phyloP scores from a whole-genome alignment of 2,329 filamentous ascomycete species.

The Claviceps quebecensis region DNA sequence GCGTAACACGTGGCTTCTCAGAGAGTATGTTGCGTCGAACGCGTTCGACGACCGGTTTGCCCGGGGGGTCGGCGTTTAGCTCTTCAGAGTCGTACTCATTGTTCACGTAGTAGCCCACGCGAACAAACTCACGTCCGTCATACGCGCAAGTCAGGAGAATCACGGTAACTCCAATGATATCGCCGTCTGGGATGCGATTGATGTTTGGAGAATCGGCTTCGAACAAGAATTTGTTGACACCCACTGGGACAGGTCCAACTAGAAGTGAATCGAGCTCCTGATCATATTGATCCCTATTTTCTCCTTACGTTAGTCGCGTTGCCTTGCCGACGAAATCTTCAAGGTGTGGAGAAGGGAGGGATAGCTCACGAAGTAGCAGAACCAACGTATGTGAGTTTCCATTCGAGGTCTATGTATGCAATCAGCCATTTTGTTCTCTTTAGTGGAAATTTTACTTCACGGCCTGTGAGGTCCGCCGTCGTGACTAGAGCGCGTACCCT shows the following conservation, averaged over 20 bases:
- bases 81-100: slow-evolving; percentile 96
- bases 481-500: slow-evolving; percentile 42
- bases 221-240: slow-evolving; percentile 98
- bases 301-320: slow-evolving; percentile 2
- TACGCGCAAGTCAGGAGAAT: slow-evolving; percentile 94
- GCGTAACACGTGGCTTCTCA: slow-evolving; percentile 92
- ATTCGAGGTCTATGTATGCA: slow-evolving; percentile 65
- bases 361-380: slow-evolving; percentile 81
- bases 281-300: slow-evolving; percentile 74
- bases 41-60: slow-evolving; percentile 85
- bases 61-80: slow-evolving; percentile 73
- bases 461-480: no score
- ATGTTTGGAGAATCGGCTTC: slow-evolving; percentile 88
- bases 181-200: slow-evolving; percentile 78
- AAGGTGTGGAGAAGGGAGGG: slow-evolving; percentile 8
- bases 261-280: slow-evolving; percentile 96
- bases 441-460: not conserved
- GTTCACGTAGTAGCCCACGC: slow-evolving; percentile 98
- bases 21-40: slow-evolving; percentile 85
- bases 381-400: slow-evolving; percentile 98
- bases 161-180: slow-evolving; percentile 93
- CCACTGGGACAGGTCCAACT: slow-evolving; percentile 92
- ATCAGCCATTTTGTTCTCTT: not conserved
- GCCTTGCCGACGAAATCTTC: not conserved
- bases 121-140: slow-evolving; percentile 90